phyloP scores from a whole-genome alignment of 768 basidiomycete genomes.

The Suillus hirtellus region DNA sequence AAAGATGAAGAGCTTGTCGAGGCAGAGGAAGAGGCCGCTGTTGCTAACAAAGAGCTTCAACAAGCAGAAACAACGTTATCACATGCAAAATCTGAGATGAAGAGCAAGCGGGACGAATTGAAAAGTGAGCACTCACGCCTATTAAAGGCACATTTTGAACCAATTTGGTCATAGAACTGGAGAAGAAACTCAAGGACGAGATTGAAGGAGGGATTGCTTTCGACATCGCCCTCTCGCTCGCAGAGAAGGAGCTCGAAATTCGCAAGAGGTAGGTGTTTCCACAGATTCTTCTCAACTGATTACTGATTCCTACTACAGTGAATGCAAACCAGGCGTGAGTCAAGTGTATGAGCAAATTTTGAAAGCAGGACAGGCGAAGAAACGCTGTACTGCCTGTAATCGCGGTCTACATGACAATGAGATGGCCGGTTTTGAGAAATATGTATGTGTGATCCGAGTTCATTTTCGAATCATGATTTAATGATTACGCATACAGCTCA shows the following conservation, averaged over 20 bases:
- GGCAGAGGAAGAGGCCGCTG: constrained; percentile 32
- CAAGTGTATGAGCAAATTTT: constrained; percentile 58
- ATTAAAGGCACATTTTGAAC: constrained; percentile 9
- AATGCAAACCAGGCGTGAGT: constrained; percentile 36
- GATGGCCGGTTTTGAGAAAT: constrained; percentile 63
- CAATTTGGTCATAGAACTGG: constrained; percentile 42
- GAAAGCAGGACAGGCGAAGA: constrained; percentile 57
- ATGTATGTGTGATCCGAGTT: constrained; percentile 44
- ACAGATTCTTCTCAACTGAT: background rate
- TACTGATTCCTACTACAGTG: constrained; percentile 16
- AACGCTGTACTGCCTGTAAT: constrained; percentile 76
- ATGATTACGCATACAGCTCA: constrained; percentile 46
- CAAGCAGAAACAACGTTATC: constrained; percentile 62
- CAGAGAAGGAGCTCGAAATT: constrained; percentile 19
- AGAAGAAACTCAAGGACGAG: constrained; percentile 45
- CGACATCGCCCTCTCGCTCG: constrained; percentile 49
- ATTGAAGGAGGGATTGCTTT: constrained; percentile 41
- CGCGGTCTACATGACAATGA: constrained; percentile 61
- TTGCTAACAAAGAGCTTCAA: constrained; percentile 58
- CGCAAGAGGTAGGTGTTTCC: constrained; percentile 21
- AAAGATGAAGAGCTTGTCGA: constrained; percentile 61
- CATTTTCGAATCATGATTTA: constrained; percentile 1
- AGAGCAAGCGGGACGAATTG: constrained; percentile 61
- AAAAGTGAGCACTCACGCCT: constrained; percentile 44
- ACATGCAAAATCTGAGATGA: constrained; percentile 59